Percentiles rank a stretch among this genome's conserved stretches.
phyloP scores from a whole-genome alignment of 495 filamentous ascomycete genomes.

The Paragyromitra xinjiangensis region DNA sequence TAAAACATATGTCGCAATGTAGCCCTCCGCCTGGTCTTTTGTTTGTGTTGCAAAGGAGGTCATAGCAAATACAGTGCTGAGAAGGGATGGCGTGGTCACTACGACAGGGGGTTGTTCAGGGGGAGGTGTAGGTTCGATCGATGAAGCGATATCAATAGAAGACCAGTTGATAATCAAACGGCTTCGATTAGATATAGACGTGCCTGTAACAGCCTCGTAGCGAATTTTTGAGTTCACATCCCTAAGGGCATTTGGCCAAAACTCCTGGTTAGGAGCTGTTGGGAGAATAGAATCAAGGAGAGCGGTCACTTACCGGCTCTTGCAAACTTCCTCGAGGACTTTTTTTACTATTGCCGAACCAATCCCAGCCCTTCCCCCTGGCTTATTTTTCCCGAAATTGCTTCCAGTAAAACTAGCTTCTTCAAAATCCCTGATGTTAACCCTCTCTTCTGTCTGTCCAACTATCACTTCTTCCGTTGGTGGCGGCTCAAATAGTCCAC shows the following conservation, averaged over 20 bases:
- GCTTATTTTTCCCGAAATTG: conserved; percentile 53
- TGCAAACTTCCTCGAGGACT: conserved; percentile 84
- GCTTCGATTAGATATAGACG: conserved; percentile 74
- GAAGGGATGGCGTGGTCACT: conserved; percentile 60
- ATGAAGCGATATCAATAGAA: conserved; percentile 27
- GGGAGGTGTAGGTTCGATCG: conserved; percentile 14
- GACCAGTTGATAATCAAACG: conserved; percentile 81
- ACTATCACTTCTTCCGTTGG: conserved; percentile 62
- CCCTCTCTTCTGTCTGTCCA: conserved; percentile 61
- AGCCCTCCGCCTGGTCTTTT: conserved; percentile 82
- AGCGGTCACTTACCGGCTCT: conserved; percentile 69
- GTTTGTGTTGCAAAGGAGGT: conserved; percentile 76
- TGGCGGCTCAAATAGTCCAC: conserved; percentile 49
- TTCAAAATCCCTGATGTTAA: conserved; percentile 82
- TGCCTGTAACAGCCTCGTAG: conserved; percentile 52
- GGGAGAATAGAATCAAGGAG: conserved; percentile 55
- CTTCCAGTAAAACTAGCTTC: conserved; percentile 76
- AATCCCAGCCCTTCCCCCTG: conserved; percentile 47
- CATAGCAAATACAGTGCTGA: conserved; percentile 73
- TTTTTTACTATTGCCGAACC: conserved; percentile 39
- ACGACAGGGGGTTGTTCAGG: conserved; percentile 62
- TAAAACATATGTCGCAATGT: conserved; percentile 80
- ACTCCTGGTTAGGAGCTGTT: conserved; percentile 68
- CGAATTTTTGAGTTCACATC: conserved; percentile 51
- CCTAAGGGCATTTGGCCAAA: conserved; percentile 71